These are phyloP conservation scores for Uromyces viciae-fabae DNA, from an alignment of 1,284 basidiomycete genomes.

Conservation along the genomic window DNA sequence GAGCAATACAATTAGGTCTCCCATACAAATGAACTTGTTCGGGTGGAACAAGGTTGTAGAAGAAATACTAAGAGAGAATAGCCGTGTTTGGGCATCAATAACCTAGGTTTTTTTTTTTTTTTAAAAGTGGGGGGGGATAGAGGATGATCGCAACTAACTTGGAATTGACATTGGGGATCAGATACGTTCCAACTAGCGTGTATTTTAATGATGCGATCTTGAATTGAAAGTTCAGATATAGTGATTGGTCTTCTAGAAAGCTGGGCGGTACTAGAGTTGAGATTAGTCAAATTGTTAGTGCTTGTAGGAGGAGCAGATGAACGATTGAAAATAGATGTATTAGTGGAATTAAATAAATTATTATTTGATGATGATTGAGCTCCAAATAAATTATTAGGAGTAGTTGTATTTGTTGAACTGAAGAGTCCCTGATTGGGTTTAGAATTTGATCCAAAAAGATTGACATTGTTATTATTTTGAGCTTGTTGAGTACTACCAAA, in stretches of 20 bases:
- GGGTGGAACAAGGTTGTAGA: slow-evolving; percentile 37
- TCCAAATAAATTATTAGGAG: slow-evolving; percentile 5
- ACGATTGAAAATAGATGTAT: background rate
- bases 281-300: slow-evolving; percentile 4
- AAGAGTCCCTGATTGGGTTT: background rate
- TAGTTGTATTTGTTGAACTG: background rate
- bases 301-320: slow-evolving; percentile 13
- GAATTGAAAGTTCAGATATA: slow-evolving; percentile 29
- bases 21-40: slow-evolving; percentile 36
- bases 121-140: background rate
- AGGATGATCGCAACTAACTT: background rate
- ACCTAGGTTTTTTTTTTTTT: no score
- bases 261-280: slow-evolving; percentile 16
- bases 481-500: no score
- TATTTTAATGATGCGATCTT: slow-evolving; percentile 29
- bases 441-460: background rate
- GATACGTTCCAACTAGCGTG: slow-evolving; percentile 28
- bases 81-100: background rate
- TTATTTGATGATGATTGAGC: background rate
- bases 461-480: background rate
- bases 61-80: slow-evolving; percentile 26
- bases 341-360: slow-evolving; percentile 4
- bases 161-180: slow-evolving; percentile 40
- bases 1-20: slow-evolving; percentile 16
- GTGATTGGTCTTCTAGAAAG: slow-evolving; percentile 19